These are phyloP conservation scores for Trypanosoma lewisi DNA, from an alignment of 208 protist species.

Conservation along the genomic window DNA sequence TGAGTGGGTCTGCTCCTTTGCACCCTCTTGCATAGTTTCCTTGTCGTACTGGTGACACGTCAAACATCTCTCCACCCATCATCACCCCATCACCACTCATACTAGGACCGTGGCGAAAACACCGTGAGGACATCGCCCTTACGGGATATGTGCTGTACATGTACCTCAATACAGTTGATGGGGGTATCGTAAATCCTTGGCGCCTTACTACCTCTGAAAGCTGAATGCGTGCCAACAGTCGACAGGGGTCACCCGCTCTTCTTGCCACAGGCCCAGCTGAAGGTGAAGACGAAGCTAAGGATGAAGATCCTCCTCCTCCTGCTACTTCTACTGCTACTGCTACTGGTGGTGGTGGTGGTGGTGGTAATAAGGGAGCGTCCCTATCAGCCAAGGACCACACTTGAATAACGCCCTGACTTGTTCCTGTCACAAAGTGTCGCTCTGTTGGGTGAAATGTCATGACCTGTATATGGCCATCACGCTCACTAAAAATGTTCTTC, in stretches of 20 bases:
- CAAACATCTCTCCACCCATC: not conserved
- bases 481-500: conserved; percentile 8
- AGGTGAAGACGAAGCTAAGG: not conserved
- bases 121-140: too few relatives aligned
- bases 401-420: conserved; percentile 51
- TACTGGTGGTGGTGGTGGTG: too few relatives aligned
- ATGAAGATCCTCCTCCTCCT: not conserved
- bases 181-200: not conserved
- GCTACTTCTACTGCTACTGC: too few relatives aligned
- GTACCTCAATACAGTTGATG: conserved; percentile 5
- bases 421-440: conserved; percentile 48
- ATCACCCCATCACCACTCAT: not conserved
- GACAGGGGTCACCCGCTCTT: not conserved
- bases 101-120: not conserved
- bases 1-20: conserved; percentile 23
- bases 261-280: not conserved
- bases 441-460: conserved; percentile 62
- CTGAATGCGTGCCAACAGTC: conserved; percentile 5
- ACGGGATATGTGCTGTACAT: conserved; percentile 22
- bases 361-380: too few relatives aligned
- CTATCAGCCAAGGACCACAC: conserved; percentile 68
- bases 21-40: conserved; percentile 11
- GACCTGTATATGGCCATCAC: conserved; percentile 21
- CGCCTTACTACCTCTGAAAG: conserved; percentile 9
- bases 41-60: conserved; percentile 16